Base-by-base conservation (phyloP, 495 filamentous ascomycete genomes). In the Penicillium odoratum region DNA sequence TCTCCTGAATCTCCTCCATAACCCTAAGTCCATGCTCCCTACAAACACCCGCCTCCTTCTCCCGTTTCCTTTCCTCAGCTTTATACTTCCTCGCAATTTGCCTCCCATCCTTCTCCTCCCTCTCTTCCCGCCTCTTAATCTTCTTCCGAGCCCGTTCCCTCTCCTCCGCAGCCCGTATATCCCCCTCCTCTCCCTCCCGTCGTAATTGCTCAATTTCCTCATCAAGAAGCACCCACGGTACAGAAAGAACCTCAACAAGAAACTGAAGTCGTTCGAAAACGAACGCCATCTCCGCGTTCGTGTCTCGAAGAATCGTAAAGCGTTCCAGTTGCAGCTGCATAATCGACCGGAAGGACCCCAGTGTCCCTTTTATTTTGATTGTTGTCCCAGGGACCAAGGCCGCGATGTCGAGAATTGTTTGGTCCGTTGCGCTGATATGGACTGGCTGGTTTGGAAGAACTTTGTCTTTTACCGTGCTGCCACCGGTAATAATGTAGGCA, bases 231-330 rank as follows among this genome's bases (percentile, higher is more conserved):
- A 78, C 60, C 92, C 92, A 96, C 7, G 90, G 89, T 53, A 72
- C 73, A 9, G 74, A 73, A 29, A 98, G 78, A 7, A 91, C 78
- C 8, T 89, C 79, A 13, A 69, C 73, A 26, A 84, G 78, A 61
- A 91, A 93, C 53, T 76, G 72, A 7, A 74, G 65, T 11, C 84
- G 80, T 70, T 90, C 85, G 26, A 83, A 79, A 85, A 92, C 88
- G n/a, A 90, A 92, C 13, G 69, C 65, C 29, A 90, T 87, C 67
- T 98, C 94, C 26, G 87, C 82, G 58, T 86, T 85, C n/a, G 88
- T 91, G 36, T 85, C 81, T 0, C 59, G 58, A 0, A 93, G 51
- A 0, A 80, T 64, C 47, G 69, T 74, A 18, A 92, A 74, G 30
- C 88, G 87, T 62, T 93, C 87, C 6, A 91, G 69, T 29, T 86